phyloP scores from a whole-genome alignment of 2,329 filamentous ascomycete species.

The Nemania sp. region DNA sequence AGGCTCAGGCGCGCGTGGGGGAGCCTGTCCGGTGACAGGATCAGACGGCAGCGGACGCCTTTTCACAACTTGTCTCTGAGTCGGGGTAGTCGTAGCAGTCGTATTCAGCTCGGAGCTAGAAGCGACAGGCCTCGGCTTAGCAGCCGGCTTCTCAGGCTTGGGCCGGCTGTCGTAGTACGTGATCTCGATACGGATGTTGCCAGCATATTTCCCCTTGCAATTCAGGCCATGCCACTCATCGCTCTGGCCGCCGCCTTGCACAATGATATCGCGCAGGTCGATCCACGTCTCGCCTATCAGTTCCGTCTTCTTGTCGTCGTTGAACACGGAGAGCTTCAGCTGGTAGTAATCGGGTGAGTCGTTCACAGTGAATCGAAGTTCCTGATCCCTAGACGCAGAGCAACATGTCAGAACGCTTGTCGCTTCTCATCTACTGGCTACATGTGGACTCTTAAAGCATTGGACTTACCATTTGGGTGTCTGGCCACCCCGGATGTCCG shows the following conservation, averaged over 20 bases:
- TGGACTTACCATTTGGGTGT: slow-evolving; percentile 84
- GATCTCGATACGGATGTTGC: slow-evolving; percentile 91
- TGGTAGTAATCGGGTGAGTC: slow-evolving; percentile 96
- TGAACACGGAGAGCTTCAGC: slow-evolving; percentile 94
- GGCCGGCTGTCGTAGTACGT: slow-evolving; percentile 93
- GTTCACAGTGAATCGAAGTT: slow-evolving; percentile 93
- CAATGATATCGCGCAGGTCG: slow-evolving; percentile 77
- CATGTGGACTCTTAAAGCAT: too few species aligned
- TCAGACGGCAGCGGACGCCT: slow-evolving; percentile 82
- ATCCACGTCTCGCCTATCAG: slow-evolving; percentile 94
- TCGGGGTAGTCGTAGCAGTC: slow-evolving; percentile 16
- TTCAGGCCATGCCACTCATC: slow-evolving; percentile 89
- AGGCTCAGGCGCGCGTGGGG: slow-evolving; percentile 47
- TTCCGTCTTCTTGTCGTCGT: slow-evolving; percentile 97
- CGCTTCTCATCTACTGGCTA: neutral
- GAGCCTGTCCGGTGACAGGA: slow-evolving; percentile 63
- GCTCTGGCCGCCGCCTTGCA: slow-evolving; percentile 86
- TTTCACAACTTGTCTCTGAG: slow-evolving; percentile 66
- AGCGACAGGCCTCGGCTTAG: slow-evolving; percentile 54
- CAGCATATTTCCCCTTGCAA: slow-evolving; percentile 92
- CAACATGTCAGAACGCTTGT: slow-evolving; percentile 22
- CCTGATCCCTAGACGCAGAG: slow-evolving; percentile 76
- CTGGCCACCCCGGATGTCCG: slow-evolving; percentile 91
- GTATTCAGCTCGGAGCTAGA: slow-evolving; percentile 42
- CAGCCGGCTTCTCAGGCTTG: slow-evolving; percentile 71